Evolutionary conservation across 352 stramenopile species (phyloP), one percentile per base, ranked within the genome.

Genomic region (Phytophthora constricta): DNA sequence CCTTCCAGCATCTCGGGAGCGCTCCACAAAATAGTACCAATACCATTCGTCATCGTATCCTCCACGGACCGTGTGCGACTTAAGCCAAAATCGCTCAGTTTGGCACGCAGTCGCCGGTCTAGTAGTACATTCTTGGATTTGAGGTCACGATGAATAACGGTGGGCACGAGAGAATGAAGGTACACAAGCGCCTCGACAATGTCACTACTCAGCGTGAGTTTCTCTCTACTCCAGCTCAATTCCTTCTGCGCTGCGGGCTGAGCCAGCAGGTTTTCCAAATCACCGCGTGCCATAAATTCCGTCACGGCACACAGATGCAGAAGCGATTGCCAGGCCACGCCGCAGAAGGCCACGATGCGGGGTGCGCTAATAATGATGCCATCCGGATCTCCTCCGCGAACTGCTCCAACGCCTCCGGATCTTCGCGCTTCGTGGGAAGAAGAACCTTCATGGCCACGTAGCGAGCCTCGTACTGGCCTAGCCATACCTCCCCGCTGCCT

Each of bases 301-400:
- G 84, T 91, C 33, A 95, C 82, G 11, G 82, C 85, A 55, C 82
- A 92, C 20, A 95, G 45, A 42, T 95, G 87, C 34, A 83, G 43
- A 25, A 93, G 68, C 39, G 80, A 91, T 63, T 93, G 81, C 87
- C 87, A 95, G 11, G 83, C 86, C 17, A 93, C 81, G 11, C 89
- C 89, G 27, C 84, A 86, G 64, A 96, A 95, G 3, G 76, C 70
- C 13, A 96, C 87, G 54, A 96, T 96, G 10, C 85, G 75, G 89
- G 86, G 56, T 96, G 87, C 27, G 92, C 74, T 37, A 96, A 72
- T 31, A 88, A 65, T 1, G 86, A 90, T 1, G 90, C 84, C 56
- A 96, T 81, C 4, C 87, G 76, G 34, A 96, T 90, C 68, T 96
- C 89, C 57, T 94, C 86, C 0, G 79, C 76, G 51, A 96, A 96